Percentiles rank a stretch among this genome's conserved stretches.
Conservation (phyloP, 768 basidiomycete species). For the Tricholoma flavovirens region DNA sequence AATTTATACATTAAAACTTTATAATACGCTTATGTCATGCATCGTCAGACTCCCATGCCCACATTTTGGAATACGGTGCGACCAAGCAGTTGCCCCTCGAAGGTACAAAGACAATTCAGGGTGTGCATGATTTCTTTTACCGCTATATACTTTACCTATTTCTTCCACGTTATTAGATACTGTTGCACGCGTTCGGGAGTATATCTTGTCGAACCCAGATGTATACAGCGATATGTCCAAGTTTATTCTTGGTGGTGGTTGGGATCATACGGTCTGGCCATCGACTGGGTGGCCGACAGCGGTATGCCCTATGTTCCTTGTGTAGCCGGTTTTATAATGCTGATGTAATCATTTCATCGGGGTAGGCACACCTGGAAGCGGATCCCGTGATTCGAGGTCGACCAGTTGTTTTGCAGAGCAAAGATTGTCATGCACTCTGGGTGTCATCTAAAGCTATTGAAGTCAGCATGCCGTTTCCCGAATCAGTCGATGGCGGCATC, state of each 20-base stretch:
- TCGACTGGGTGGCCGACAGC: constrained; percentile 57
- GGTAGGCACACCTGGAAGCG: constrained; percentile 63
- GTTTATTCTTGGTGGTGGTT: constrained; percentile 78
- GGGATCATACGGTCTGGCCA: constrained; percentile 85
- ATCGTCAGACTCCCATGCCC: constrained; percentile 65
- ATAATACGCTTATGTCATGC: background rate
- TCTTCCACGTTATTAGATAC: constrained; percentile 38
- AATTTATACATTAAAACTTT: constrained; percentile 3
- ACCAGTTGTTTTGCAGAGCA: constrained; percentile 72
- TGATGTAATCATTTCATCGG: constrained; percentile 1
- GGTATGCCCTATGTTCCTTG: constrained; percentile 33
- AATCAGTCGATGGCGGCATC: constrained; percentile 70
- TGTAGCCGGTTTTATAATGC: background rate
- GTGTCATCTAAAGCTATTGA: constrained; percentile 61
- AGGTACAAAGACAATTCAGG: constrained; percentile 53
- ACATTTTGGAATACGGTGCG: constrained; percentile 75
- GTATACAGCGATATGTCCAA: constrained; percentile 49
- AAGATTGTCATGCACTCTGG: constrained; percentile 90
- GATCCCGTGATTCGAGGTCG: constrained; percentile 65
- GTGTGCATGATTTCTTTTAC: constrained; percentile 22
- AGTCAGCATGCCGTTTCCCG: constrained; percentile 56
- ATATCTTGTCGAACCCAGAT: constrained; percentile 54
- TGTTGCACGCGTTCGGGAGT: constrained; percentile 52
- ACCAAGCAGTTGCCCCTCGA: constrained; percentile 58
- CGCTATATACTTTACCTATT: background rate